Conservation (phyloP, 805 yeast species). For the Cyberlindnera samutprakarnensis region DNA sequence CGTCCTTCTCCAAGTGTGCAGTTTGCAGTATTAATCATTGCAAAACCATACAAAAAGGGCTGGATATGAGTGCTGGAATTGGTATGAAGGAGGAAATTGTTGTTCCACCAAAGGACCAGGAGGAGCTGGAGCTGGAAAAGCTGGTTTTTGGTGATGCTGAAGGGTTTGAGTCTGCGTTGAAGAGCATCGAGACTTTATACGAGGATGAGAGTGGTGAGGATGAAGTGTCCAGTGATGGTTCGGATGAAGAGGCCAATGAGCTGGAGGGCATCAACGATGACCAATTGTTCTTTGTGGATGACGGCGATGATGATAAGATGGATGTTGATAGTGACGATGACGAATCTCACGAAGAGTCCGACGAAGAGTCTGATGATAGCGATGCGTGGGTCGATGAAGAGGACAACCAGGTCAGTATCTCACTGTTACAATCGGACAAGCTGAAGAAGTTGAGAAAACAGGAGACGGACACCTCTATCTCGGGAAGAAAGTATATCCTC, state of each 20-base stretch:
- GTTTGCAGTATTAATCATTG: too few relatives aligned
- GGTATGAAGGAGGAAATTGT: slow-evolving; percentile 12
- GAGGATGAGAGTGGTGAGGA: slow-evolving; percentile 31
- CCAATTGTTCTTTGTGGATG: slow-evolving; percentile 49
- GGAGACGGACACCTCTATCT: slow-evolving; percentile 43
- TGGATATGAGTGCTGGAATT: slow-evolving; percentile 3
- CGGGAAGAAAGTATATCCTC: slow-evolving; percentile 52
- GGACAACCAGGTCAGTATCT: slow-evolving; percentile 65
- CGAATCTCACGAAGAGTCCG: slow-evolving; percentile 22
- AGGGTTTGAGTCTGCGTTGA: slow-evolving; percentile 62
- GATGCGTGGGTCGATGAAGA: slow-evolving; percentile 87
- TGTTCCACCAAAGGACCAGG: slow-evolving; percentile 70
- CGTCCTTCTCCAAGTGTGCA: too few relatives aligned
- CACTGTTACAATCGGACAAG: slow-evolving; percentile 51
- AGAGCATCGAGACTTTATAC: slow-evolving; percentile 48
- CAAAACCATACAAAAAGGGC: too few relatives aligned
- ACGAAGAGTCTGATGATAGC: slow-evolving; percentile 26
- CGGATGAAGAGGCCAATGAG: slow-evolving; percentile 22
- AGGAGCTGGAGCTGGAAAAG: slow-evolving; percentile 72
- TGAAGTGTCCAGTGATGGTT: slow-evolving; percentile 33
- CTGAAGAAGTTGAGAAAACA: slow-evolving; percentile 64
- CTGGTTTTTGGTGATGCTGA: slow-evolving; percentile 85
- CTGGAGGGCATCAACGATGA: slow-evolving; percentile 36
- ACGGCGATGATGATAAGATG: slow-evolving; percentile 18
- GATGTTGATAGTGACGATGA: slow-evolving; percentile 16